Base-by-base conservation (phyloP, 257 asterid species). In the Petrea volubilis region DNA sequence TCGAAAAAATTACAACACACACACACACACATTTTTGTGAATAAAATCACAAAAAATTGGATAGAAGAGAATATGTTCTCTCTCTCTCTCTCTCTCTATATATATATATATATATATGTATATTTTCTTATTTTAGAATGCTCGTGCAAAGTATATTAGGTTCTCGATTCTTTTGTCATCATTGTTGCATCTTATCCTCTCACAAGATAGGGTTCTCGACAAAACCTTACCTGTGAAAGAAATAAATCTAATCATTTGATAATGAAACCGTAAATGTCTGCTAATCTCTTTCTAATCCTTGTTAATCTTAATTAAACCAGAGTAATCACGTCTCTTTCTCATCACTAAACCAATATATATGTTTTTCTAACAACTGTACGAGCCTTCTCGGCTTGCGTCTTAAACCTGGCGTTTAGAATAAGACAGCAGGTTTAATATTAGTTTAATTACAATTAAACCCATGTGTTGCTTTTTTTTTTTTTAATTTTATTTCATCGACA, bases 281-380 rank as follows among this genome's bases (percentile, higher is more conserved):
- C 46, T 38, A 34, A 31, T 46, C 7, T 13, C 33, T 68, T 34
- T 57, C 55, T 53, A 56, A 33, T 28, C 38, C 3, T 12, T 57
- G 43, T 23, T 57, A 29, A 15, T 27, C 4, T 28, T 47, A 21
- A 34, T 27, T n/a, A 59, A 40, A 28, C 11, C 47, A n/a, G 51
- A 66, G 38, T 74, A 57, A 38, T 36, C 34, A 59, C 50, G 65
- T 51, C 58, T 18, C 3, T n/a, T 34, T 36, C 17, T 69, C 29
- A 63, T 28, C 70, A 17, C 20, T 21, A 49, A 25, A 33, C 15
- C 55, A 73, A 52, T 59, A 55, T 64, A 56, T 21, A n/a, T 75
- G 43, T 33, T 60, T 34, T 9, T 40, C 38, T 46, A 43, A 68
- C 18, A 23, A 24, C 17, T 40, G 31, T 27, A 23, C 14, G 6